phyloP scores from a whole-genome alignment of 352 stramenopile species.

The Phytophthora multivora region DNA sequence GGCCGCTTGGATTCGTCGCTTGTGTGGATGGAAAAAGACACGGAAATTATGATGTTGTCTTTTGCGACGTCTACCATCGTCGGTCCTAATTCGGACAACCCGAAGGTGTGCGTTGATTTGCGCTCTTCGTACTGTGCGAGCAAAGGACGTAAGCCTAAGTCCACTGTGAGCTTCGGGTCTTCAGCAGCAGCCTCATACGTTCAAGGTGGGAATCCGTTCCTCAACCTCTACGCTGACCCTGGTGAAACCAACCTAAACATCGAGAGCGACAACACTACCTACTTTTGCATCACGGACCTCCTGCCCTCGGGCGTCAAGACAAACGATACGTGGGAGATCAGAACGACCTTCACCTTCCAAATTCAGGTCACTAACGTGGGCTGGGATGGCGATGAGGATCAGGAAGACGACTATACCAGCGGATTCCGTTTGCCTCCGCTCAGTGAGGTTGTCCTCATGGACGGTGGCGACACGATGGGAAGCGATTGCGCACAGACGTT shows the following conservation, averaged over 20 bases:
- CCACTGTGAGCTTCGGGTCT: slow-evolving; percentile 55
- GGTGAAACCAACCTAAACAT: slow-evolving; percentile 58
- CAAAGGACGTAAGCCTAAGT: slow-evolving; percentile 49
- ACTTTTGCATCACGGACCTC: slow-evolving; percentile 76
- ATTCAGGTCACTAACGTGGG: slow-evolving; percentile 63
- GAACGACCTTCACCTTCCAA: slow-evolving; percentile 73
- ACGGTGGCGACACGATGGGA: slow-evolving; percentile 53
- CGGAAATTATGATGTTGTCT: slow-evolving; percentile 67
- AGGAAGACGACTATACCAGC: slow-evolving; percentile 22
- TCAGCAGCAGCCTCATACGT: slow-evolving; percentile 57
- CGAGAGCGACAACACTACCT: slow-evolving; percentile 62
- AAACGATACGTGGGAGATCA: slow-evolving; percentile 75
- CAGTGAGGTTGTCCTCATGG: slow-evolving; percentile 64
- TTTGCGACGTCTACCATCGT: slow-evolving; percentile 82
- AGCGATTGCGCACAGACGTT: slow-evolving; percentile 75
- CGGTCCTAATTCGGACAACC: slow-evolving; percentile 57
- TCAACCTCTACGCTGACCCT: slow-evolving; percentile 66
- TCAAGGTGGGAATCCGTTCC: slow-evolving; percentile 79
- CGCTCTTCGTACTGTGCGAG: slow-evolving; percentile 51
- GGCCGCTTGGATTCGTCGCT: slow-evolving; percentile 72
- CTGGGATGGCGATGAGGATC: slow-evolving; percentile 39
- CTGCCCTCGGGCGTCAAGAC: slow-evolving; percentile 60
- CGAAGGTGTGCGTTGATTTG: slow-evolving; percentile 75
- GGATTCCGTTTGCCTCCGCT: slow-evolving; percentile 52
- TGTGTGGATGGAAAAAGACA: slow-evolving; percentile 76